phyloP scores from a whole-genome alignment of 192 early-diverging fungal species.

The Paraglomus brasilianum region DNA sequence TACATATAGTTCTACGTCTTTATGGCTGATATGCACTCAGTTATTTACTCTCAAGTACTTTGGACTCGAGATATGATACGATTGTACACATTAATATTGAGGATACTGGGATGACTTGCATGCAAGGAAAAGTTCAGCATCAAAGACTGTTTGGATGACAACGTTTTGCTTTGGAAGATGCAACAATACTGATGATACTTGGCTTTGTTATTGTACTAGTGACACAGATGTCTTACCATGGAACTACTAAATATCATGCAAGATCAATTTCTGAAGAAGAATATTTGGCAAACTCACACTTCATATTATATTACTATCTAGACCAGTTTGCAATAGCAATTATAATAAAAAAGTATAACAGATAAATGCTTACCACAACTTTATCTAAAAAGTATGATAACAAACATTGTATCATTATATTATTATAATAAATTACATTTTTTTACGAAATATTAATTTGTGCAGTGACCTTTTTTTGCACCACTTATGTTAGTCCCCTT shows the following conservation, averaged over 20 bases:
- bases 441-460: too few species aligned
- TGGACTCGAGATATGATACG: slow-evolving; percentile 16
- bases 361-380: too few species aligned
- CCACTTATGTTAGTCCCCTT: too few species aligned
- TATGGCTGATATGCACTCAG: slow-evolving; percentile 45
- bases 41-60: neutral
- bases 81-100: slow-evolving; percentile 24
- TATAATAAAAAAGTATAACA: too few species aligned
- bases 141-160: slow-evolving; percentile 20
- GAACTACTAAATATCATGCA: slow-evolving; percentile 22
- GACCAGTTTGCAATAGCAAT: too few species aligned
- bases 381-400: too few species aligned
- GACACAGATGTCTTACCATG: slow-evolving; percentile 9
- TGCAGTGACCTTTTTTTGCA: too few species aligned
- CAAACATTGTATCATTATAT: too few species aligned
- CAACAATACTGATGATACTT: slow-evolving; percentile 8
- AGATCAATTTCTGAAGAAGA: slow-evolving; percentile 18
- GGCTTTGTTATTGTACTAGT: slow-evolving; percentile 14
- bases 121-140: too few species aligned
- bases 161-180: slow-evolving; percentile 15
- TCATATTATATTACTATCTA: too few species aligned
- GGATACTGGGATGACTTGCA: slow-evolving; percentile 1
- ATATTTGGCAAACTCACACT: too few species aligned
- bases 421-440: too few species aligned
- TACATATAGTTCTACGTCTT: slow-evolving; percentile 69